phyloP scores from a whole-genome alignment of 257 asterid species.

The Solanum acaule region DNA sequence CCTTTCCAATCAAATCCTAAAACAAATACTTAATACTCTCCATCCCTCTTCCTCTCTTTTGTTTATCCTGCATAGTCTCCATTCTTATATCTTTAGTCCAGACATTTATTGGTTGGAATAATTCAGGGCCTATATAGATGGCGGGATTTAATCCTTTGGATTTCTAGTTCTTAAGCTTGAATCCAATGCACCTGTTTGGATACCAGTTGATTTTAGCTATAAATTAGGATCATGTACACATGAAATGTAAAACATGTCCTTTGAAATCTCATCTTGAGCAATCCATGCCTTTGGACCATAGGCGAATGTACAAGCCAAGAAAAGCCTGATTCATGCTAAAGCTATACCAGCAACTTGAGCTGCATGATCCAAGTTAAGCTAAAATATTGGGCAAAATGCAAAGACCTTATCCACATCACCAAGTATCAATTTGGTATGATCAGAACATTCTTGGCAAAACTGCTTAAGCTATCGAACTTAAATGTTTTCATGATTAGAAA shows the following conservation, averaged over 20 bases:
- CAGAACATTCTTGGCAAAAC: background rate
- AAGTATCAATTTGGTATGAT: background rate
- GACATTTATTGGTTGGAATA: background rate
- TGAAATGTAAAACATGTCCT: background rate
- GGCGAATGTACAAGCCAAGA: background rate
- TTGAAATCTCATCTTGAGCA: background rate
- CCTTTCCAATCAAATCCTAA: background rate
- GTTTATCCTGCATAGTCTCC: background rate
- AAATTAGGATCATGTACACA: background rate
- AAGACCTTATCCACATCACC: background rate
- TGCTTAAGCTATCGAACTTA: background rate
- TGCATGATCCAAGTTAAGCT: background rate
- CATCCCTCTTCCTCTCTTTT: background rate
- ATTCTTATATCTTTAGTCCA: background rate
- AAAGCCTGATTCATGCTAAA: background rate
- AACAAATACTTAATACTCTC: background rate
- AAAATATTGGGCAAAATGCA: background rate
- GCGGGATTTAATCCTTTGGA: background rate
- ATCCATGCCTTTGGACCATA: background rate
- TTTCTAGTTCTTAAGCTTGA: background rate
- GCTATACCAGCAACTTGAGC: background rate
- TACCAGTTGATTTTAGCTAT: background rate
- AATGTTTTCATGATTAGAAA: background rate
- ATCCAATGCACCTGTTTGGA: background rate
- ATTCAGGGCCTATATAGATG: background rate